Percentiles rank a stretch among this genome's conserved stretches.
Conservation (phyloP, 1,284 basidiomycete genomes). For the Cystobasidium sp. region DNA sequence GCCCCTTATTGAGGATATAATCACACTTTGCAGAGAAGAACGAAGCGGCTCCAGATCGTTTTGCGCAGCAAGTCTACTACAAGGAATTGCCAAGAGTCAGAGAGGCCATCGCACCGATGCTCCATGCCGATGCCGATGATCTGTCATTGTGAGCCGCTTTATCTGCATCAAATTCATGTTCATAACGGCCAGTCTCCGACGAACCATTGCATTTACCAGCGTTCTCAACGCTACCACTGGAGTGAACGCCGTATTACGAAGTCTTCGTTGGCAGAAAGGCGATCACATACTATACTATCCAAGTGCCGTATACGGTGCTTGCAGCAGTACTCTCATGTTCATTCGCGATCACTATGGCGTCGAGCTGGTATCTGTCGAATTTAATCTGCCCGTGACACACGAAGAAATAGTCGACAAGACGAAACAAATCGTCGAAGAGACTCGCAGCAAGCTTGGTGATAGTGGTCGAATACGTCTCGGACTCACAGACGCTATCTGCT, state of each 20-base stretch:
- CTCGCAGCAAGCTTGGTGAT: conserved; percentile 45
- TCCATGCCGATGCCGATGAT: conserved; percentile 49
- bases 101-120: conserved; percentile 41
- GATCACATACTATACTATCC: conserved; percentile 51
- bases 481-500: conserved; percentile 55
- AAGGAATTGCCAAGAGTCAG: conserved; percentile 33
- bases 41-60: conserved; percentile 46
- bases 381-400: conserved; percentile 54
- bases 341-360: conserved; percentile 53
- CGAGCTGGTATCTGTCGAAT: conserved; percentile 50
- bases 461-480: conserved; percentile 51
- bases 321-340: conserved; percentile 52
- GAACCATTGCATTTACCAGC: background rate
- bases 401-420: conserved; percentile 49
- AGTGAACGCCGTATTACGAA: conserved; percentile 54
- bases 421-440: conserved; percentile 43
- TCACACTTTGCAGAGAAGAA: conserved; percentile 28
- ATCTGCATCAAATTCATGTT: background rate
- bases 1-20: conserved; percentile 29
- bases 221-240: conserved; percentile 55
- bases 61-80: conserved; percentile 45
- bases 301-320: conserved; percentile 54
- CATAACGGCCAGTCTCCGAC: too few species aligned
- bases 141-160: conserved; percentile 49
- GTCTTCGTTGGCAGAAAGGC: conserved; percentile 52